Evolutionary conservation across 2,329 filamentous ascomycete genomes (phyloP).

Genomic region (Aschersonia sp.): DNA sequence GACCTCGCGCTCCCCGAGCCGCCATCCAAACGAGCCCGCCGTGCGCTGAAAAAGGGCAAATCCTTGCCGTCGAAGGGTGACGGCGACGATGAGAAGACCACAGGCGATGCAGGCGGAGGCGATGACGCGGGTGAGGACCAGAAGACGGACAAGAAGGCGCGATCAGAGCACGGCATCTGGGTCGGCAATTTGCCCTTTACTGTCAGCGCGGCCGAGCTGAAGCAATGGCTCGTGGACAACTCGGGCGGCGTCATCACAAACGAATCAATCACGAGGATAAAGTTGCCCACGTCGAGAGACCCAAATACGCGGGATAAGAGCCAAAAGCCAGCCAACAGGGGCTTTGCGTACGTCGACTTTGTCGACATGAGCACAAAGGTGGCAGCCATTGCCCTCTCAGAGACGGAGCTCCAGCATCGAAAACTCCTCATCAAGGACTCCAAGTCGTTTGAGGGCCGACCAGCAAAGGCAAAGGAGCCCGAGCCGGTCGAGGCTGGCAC

Average conservation of each 20-base stretch:
- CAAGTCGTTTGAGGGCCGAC: conserved; percentile 80
- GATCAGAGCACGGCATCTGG: conserved; percentile 81
- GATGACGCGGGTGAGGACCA: conserved; percentile 17
- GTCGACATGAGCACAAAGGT: conserved; percentile 52
- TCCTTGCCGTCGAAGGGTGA: conserved; percentile 28
- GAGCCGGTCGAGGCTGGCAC: conserved; percentile 12
- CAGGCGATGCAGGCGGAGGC: conserved; percentile 17
- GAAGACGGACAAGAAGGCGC: conserved; percentile 28
- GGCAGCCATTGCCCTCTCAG: conserved; percentile 73
- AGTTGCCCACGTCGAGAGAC: conserved; percentile 56
- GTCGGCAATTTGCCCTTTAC: conserved; percentile 90
- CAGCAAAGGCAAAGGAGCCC: conserved; percentile 43
- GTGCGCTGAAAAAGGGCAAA: conserved; percentile 77
- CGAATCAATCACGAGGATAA: conserved; percentile 67
- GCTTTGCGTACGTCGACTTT: conserved; percentile 95
- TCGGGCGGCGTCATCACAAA: conserved; percentile 51
- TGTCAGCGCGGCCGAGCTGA: conserved; percentile 58
- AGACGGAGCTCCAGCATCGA: conserved; percentile 62
- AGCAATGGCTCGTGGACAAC: conserved; percentile 63
- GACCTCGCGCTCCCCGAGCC: conserved; percentile 83
- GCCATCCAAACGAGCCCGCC: conserved; percentile 84
- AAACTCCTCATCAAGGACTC: conserved; percentile 87
- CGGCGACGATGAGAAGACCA: conserved; percentile 19
- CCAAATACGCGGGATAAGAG: conserved; percentile 15
- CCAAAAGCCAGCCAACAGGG: conserved; percentile 51